Base-by-base conservation (phyloP, 1,284 basidiomycete genomes). In the Tilletiopsis washingtonensis region DNA sequence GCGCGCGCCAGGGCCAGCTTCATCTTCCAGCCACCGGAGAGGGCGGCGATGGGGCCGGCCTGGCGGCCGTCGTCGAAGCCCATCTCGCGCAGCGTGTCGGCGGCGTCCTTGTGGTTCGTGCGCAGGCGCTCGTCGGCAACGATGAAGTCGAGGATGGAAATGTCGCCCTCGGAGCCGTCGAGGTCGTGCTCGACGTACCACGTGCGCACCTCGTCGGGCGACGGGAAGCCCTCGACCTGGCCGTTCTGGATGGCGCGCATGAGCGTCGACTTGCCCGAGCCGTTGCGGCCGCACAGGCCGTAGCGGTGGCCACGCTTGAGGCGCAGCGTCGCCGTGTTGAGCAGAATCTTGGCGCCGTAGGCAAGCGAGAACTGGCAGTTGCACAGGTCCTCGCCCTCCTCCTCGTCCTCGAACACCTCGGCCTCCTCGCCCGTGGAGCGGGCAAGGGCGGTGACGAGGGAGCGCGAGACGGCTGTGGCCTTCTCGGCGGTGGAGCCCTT, bases 161-260 rank as follows among this genome's bases (percentile, higher is more conserved):
- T 71, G 38, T 56, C 51, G 57, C 69, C 70, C 62, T 73, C 70
- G 24, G 70, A 73, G 36, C 70, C 70, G 62, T 73, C 70, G 45
- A 73, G 55, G 52, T 73, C 70, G 67, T 73, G 70, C 64, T 73
- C 70, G 59, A 73, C 70, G 67, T 73, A 73, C 69, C 69, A 73
- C 49, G 70, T 73, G 27, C 64, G 63, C 49, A 73, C 70, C 59
- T 67, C 69, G 4, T 73, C 70, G 49, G 70, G 70, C 43, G 69
- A 71, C 27, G 70, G 70, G 70, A 73, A 73, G 47, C 70, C 70
- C 61, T 73, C 70, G 53, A 73, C 70, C 61, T 73, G 70, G 41
- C 70, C 70, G 59, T 73, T 73, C 55, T 69, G 68, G 59, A 73
- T 73, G 51, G 70, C 70, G 19, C 69, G 68, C 70, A 73, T 73